A percentile compares a stretch with the other conserved stretches of the same genome.
Conservation (phyloP, 2,329 filamentous ascomycete species). For the Periconia macrospinosa region DNA sequence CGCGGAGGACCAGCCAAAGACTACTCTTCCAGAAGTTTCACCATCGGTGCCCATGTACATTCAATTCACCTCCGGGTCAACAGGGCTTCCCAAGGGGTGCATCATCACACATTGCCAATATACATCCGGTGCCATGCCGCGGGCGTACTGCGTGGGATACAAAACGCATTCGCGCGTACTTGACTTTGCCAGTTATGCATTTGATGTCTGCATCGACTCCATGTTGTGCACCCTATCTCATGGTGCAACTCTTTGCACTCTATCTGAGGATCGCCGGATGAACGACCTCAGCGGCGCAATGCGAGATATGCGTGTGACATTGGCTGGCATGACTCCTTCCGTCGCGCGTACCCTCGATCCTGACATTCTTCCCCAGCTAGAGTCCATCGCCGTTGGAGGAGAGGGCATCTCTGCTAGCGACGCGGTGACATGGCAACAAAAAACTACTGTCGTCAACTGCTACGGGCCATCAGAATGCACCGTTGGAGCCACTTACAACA, state of each 20-base stretch:
- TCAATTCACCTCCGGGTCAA: slow-evolving; percentile 42
- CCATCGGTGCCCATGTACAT: slow-evolving; percentile 35
- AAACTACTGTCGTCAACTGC: slow-evolving; percentile 37
- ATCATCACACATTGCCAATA: slow-evolving; percentile 39
- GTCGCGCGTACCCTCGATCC: slow-evolving; percentile 41
- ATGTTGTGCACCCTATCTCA: slow-evolving; percentile 39
- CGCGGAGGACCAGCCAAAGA: slow-evolving; percentile 29
- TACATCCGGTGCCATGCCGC: slow-evolving; percentile 38
- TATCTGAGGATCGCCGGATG: slow-evolving; percentile 50
- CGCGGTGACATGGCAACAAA: slow-evolving; percentile 48
- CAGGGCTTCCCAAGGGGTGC: slow-evolving; percentile 39
- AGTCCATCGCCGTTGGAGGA: slow-evolving; percentile 47
- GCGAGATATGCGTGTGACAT: slow-evolving; percentile 36
- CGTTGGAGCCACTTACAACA: slow-evolving; percentile 38
- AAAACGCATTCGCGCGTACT: slow-evolving; percentile 35
- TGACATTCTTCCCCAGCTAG: slow-evolving; percentile 45
- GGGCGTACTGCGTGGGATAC: slow-evolving; percentile 38
- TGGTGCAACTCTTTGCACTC: slow-evolving; percentile 40
- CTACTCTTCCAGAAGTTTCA: slow-evolving; percentile 26
- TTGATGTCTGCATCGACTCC: slow-evolving; percentile 41
- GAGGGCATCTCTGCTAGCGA: slow-evolving; percentile 39
- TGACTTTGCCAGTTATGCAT: slow-evolving; percentile 43
- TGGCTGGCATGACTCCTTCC: slow-evolving; percentile 42
- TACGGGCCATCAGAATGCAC: slow-evolving; percentile 43
- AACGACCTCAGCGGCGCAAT: slow-evolving; percentile 50